phyloP scores from a whole-genome alignment of 208 protist genomes.

The Leishmania lainsoni region DNA sequence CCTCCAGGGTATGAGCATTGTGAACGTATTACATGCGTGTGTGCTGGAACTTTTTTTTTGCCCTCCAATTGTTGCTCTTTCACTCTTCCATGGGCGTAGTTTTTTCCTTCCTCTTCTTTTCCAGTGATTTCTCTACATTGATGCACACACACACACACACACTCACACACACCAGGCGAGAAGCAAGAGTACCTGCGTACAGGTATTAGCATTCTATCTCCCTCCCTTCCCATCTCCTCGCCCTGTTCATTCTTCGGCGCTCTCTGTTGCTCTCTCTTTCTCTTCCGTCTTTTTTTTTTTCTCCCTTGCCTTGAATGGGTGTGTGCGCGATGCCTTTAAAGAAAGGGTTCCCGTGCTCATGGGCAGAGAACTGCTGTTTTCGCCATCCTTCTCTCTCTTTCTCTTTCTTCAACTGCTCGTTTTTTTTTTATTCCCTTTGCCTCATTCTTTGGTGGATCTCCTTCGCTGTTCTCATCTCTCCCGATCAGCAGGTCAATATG shows the following conservation, averaged over 20 bases:
- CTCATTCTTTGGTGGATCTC: background rate
- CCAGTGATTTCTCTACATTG: background rate
- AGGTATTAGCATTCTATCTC: background rate
- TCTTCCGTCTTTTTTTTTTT: background rate
- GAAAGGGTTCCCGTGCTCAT: background rate
- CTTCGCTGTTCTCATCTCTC: background rate
- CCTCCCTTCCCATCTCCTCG: background rate
- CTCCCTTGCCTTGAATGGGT: background rate
- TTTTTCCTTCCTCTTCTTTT: background rate
- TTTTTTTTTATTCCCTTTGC: background rate
- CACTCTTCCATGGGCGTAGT: background rate
- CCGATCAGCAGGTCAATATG: background rate
- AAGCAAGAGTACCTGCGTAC: background rate
- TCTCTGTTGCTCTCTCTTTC: slow-evolving; percentile 1
- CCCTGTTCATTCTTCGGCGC: background rate
- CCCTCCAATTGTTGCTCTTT: background rate
- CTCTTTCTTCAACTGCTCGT: background rate
- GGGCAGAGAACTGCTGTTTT: background rate
- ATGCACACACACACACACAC: background rate
- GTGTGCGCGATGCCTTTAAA: background rate
- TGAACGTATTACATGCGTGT: background rate
- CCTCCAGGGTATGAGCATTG: background rate
- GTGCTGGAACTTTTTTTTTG: background rate
- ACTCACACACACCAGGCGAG: background rate
- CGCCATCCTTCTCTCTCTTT: background rate